Conservation (phyloP, 345 rosid genomes). For the Boechera retrofracta region DNA sequence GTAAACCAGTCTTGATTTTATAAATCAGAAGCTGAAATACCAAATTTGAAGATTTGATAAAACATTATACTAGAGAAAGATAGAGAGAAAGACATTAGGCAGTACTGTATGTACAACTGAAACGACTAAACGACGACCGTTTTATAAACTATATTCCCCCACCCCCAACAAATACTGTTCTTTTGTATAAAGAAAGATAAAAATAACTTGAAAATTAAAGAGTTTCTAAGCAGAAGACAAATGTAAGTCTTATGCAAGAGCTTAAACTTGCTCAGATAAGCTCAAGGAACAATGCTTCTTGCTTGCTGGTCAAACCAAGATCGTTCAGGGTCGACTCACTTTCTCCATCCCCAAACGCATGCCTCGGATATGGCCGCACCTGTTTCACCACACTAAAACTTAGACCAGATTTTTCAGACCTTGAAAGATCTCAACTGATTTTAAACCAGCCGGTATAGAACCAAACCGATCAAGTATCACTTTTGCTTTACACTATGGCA, state of each 20-base stretch:
- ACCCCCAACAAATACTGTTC: constrained; percentile 27
- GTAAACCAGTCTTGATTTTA: no score
- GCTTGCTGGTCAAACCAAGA: constrained; percentile 91
- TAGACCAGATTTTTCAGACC: neutral
- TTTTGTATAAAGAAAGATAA: constrained; percentile 28
- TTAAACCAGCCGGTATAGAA: neutral
- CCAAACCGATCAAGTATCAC: constrained; percentile 16
- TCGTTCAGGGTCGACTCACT: constrained; percentile 66
- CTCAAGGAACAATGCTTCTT: constrained; percentile 97
- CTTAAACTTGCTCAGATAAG: constrained; percentile 52
- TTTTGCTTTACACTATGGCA: neutral
- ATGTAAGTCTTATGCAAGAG: constrained; percentile 22
- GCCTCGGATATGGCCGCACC: constrained; percentile 99
- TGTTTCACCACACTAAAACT: constrained; percentile 46
- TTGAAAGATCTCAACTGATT: neutral
- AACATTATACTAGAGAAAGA: neutral
- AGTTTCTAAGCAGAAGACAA: constrained; percentile 30
- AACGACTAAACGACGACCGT: constrained; percentile 22
- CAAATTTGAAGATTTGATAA: neutral
- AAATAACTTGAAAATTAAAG: neutral
- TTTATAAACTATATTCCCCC: constrained; percentile 17
- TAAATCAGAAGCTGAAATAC: no score
- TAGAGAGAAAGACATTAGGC: neutral
- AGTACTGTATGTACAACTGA: constrained; percentile 28
- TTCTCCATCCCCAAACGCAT: constrained; percentile 87